phyloP scores from a whole-genome alignment of 768 basidiomycete species.

The Suillus luteus region DNA sequence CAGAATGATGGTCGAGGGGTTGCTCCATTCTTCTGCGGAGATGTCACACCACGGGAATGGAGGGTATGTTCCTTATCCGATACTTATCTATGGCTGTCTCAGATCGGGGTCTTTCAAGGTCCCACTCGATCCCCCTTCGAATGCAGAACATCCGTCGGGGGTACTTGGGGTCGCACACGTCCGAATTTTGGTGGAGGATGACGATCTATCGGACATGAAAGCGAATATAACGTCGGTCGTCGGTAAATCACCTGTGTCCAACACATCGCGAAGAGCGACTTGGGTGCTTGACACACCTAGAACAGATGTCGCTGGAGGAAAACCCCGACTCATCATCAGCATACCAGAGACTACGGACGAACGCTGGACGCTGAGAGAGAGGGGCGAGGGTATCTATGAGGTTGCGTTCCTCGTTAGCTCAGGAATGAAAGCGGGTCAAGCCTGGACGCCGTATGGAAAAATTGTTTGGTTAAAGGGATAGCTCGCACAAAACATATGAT shows the following conservation, averaged over 20 bases:
- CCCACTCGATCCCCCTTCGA: slow-evolving; percentile 47
- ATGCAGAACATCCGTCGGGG: slow-evolving; percentile 51
- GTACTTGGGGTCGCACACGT: slow-evolving; percentile 53
- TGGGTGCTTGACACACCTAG: slow-evolving; percentile 48
- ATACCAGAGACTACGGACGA: slow-evolving; percentile 41
- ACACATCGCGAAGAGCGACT: slow-evolving; percentile 25
- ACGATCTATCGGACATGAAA: slow-evolving; percentile 33
- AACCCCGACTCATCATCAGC: slow-evolving; percentile 38
- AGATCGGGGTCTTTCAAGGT: slow-evolving; percentile 39
- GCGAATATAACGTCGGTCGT: slow-evolving; percentile 51
- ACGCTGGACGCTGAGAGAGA: slow-evolving; percentile 27
- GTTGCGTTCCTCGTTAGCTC: slow-evolving; percentile 48
- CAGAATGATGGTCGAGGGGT: slow-evolving; percentile 30
- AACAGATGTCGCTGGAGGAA: slow-evolving; percentile 14
- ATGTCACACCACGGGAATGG: slow-evolving; percentile 60
- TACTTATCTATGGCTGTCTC: slow-evolving; percentile 5
- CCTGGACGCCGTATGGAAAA: slow-evolving; percentile 51
- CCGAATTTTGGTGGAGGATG: slow-evolving; percentile 39
- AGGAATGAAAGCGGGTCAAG: slow-evolving; percentile 32
- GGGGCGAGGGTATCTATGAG: slow-evolving; percentile 50
- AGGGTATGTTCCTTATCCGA: slow-evolving; percentile 44
- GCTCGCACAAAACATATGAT: not conserved
- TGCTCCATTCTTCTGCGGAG: slow-evolving; percentile 76
- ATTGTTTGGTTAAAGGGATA: slow-evolving; percentile 41
- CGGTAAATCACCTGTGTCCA: slow-evolving; percentile 40